These are phyloP conservation scores for Cucumis melo DNA, from an alignment of 306 rosid species.

Conservation along the genomic window DNA sequence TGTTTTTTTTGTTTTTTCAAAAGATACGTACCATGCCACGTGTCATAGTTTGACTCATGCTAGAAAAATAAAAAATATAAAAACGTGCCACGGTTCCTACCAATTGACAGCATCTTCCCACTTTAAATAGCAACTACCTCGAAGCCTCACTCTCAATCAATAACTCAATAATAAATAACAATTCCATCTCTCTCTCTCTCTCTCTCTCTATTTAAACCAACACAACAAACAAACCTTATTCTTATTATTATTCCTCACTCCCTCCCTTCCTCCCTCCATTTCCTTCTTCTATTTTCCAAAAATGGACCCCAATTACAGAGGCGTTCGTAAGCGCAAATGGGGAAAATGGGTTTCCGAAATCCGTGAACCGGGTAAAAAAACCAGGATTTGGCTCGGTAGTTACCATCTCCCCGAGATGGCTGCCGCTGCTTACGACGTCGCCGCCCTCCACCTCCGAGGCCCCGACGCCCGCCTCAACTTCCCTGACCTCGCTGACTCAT, in stretches of 20 bases:
- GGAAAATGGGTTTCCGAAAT: slow-evolving; percentile 95
- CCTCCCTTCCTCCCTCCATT: no score
- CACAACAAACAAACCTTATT: no score
- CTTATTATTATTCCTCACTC: no score
- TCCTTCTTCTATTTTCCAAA: background rate
- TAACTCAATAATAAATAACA: no score
- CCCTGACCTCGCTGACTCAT: slow-evolving; percentile 32
- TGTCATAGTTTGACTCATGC: slow-evolving; percentile 8
- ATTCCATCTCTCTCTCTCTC: no score
- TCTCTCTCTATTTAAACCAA: background rate
- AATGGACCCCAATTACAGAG: slow-evolving; percentile 17
- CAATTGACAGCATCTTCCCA: slow-evolving; percentile 55
- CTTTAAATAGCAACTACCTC: slow-evolving; percentile 26
- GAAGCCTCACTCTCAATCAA: slow-evolving; percentile 25
- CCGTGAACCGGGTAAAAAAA: slow-evolving; percentile 72
- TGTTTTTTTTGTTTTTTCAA: no score
- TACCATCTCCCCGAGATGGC: slow-evolving; percentile 69
- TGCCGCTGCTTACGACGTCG: slow-evolving; percentile 80
- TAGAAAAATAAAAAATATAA: background rate
- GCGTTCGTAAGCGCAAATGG: slow-evolving; percentile 85
- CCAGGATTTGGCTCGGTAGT: slow-evolving; percentile 83
- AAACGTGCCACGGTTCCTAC: slow-evolving; percentile 21
- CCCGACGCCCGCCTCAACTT: slow-evolving; percentile 41
- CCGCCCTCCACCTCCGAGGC: slow-evolving; percentile 62
- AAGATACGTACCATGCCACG: background rate